These are phyloP conservation scores for Rhodotorula mucilaginosa DNA, from an alignment of 1,284 basidiomycete genomes.

Conservation along the genomic window DNA sequence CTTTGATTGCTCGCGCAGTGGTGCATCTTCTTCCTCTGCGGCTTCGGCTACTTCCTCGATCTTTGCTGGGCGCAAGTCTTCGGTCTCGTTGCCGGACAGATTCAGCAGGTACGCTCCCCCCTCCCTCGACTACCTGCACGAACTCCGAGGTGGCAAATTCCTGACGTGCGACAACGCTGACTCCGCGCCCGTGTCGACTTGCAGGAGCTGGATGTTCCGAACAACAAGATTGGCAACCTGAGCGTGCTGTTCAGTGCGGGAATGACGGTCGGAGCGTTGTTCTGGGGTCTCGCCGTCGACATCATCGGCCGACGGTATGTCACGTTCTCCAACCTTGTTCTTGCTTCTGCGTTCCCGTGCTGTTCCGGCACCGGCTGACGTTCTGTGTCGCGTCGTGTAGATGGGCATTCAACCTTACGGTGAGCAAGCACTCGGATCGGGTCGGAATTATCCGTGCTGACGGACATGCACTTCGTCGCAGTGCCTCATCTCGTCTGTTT, in stretches of 20 bases:
- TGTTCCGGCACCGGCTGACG: too few relatives aligned
- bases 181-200: neutral
- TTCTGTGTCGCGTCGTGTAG: neutral
- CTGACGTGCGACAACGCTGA: too few relatives aligned
- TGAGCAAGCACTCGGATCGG: neutral
- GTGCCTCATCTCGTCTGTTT: slow-evolving; percentile 66
- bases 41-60: slow-evolving; percentile 43
- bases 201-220: slow-evolving; percentile 46
- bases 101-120: slow-evolving; percentile 16
- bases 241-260: slow-evolving; percentile 63
- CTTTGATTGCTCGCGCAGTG: slow-evolving; percentile 63
- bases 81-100: slow-evolving; percentile 36
- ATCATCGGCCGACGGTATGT: slow-evolving; percentile 43
- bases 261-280: slow-evolving; percentile 51
- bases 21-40: slow-evolving; percentile 60
- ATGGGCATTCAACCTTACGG: slow-evolving; percentile 14
- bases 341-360: too few relatives aligned
- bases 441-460: too few relatives aligned
- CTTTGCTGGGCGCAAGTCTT: slow-evolving; percentile 40
- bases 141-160: neutral
- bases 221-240: slow-evolving; percentile 58
- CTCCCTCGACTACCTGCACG: neutral
- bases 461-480: slow-evolving; percentile 57
- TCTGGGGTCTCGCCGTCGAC: slow-evolving; percentile 54
- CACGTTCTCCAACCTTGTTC: too few relatives aligned